Base-by-base conservation (phyloP, 176 grass and related monocot genomes). In the Pontederia paniculata region DNA sequence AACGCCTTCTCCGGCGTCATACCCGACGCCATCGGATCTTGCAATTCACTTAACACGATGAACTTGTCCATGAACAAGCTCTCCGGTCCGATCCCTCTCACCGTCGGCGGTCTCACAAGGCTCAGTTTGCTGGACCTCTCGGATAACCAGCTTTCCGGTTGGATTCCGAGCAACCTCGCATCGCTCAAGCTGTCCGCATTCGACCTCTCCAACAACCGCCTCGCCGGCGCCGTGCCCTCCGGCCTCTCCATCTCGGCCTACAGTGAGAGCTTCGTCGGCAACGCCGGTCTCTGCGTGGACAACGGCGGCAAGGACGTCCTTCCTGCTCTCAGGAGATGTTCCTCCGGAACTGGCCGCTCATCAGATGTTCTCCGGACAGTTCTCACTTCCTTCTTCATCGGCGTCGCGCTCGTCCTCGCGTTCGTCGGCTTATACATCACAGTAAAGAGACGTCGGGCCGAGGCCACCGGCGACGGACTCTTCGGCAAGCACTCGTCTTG, bases 71-170 rank as follows among this genome's bases (percentile, higher is more conserved):
- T 73, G 45, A 95, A 95, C 71, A 48, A 18, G 21, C 70, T 95
- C 4, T 57, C 70, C n/a, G 89, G 89, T 0, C 44, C 41, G 28
- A 78, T 95, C 17, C 89, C 89, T 0, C 45, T 62, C 1, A 70
- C 62, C 12, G 57, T 89, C 21, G 79, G 72, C 9, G 4, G 48
- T 47, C 71, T 95, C 21, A 17, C 48, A 59, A 85, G 73, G 10
- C 81, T 95, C n/a, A 95, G 89, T 65, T 86, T 83, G 28, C 63
- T 95, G 13, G 77, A 86, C 64, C 54, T 95, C 0, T 89, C 85
- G 0, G 6, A 14, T 16, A 95, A 95, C 57, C 17, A 42, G 22
- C 74, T 95, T 59, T 54, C 58, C 23, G 89, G 89, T 10, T 9
- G 57, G 44, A 86, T 95, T 12, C 89, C 89, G 9, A 13, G 71